Conservation (phyloP, 2,329 filamentous ascomycete species). For the Cordyceps cateniannulata region DNA sequence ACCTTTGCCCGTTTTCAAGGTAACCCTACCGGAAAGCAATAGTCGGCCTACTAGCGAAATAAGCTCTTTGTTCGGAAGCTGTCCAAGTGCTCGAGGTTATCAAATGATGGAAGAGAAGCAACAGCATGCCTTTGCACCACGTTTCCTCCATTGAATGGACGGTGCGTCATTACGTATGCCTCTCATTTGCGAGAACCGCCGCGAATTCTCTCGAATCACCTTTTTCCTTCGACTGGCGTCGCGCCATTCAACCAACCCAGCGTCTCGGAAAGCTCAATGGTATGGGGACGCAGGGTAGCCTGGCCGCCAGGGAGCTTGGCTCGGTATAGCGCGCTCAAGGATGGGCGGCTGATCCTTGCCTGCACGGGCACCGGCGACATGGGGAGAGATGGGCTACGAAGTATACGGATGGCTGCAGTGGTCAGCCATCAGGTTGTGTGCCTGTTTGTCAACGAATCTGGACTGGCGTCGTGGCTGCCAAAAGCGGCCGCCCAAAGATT, state of each 20-base stretch:
- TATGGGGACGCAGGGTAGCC: background rate
- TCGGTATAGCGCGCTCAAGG: background rate
- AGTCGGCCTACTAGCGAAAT: background rate
- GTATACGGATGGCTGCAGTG: too few species aligned
- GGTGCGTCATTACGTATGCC: background rate
- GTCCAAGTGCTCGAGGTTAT: too few species aligned
- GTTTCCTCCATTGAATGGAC: too few species aligned
- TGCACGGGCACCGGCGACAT: background rate
- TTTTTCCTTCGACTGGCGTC: background rate
- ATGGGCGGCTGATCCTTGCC: background rate
- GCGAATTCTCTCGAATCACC: background rate
- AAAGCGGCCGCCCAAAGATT: background rate
- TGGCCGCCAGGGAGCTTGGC: background rate
- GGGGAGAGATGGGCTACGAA: background rate
- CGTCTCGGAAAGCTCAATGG: background rate
- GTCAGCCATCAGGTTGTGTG: background rate
- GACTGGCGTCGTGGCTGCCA: constrained; percentile 4
- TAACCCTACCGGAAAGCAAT: background rate
- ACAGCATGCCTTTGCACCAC: background rate
- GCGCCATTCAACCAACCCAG: background rate
- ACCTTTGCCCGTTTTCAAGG: background rate
- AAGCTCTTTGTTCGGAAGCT: background rate
- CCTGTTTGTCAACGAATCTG: background rate
- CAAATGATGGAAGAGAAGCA: background rate
- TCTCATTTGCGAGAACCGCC: constrained; percentile 11